These are phyloP conservation scores for Arachis hypogaea DNA, from an alignment of 306 rosid species.

Conservation along the genomic window DNA sequence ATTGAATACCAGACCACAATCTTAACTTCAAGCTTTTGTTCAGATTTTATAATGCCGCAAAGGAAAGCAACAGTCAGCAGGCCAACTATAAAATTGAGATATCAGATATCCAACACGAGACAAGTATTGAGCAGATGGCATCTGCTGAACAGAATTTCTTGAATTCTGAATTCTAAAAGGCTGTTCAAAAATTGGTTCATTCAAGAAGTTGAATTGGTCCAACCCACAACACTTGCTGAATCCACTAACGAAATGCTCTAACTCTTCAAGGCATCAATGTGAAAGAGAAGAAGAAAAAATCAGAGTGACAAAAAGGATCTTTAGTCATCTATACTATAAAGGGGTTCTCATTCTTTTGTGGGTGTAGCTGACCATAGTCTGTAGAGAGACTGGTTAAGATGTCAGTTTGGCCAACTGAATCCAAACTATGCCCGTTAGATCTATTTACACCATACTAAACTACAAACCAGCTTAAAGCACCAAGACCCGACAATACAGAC, in stretches of 20 bases:
- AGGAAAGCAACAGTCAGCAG: conserved; percentile 27
- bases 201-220: conserved; percentile 22
- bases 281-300: neutral
- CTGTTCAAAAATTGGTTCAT: conserved; percentile 13
- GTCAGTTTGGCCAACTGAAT: conserved; percentile 26
- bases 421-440: conserved; percentile 9
- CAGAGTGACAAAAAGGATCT: neutral
- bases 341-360: conserved; percentile 21
- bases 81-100: conserved; percentile 4
- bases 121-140: conserved; percentile 18
- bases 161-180: conserved; percentile 9
- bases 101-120: conserved; percentile 1
- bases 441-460: conserved; percentile 14
- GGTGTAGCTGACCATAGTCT: conserved; percentile 7
- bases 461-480: conserved; percentile 26
- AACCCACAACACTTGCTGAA: conserved; percentile 12
- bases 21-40: neutral
- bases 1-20: conserved; percentile 30
- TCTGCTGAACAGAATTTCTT: conserved; percentile 19
- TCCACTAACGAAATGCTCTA: conserved; percentile 15
- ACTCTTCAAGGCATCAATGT: conserved; percentile 1
- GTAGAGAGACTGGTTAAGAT: conserved; percentile 20
- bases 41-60: conserved; percentile 9
- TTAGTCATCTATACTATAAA: neutral
- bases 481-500: conserved; percentile 22